A percentile compares a stretch with the other conserved stretches of the same genome.
phyloP scores from a whole-genome alignment of 2,329 filamentous ascomycete genomes.

The Fusarium ambrosium region DNA sequence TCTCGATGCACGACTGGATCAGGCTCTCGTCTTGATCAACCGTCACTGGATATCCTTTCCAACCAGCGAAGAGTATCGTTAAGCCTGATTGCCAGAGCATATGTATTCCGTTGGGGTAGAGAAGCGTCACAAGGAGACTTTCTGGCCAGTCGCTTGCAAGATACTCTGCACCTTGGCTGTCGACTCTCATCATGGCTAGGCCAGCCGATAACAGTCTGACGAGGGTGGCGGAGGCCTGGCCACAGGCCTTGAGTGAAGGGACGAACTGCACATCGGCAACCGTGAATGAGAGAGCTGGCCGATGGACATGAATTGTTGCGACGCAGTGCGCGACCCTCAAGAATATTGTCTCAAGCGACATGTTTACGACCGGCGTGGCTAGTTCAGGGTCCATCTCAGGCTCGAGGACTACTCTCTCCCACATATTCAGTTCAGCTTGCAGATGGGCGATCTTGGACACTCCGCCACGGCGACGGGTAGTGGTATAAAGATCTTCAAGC shows the following conservation, averaged over 20 bases:
- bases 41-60: conserved; percentile 36
- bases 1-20: conserved; percentile 29
- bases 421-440: conserved; percentile 44
- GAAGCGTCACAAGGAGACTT: conserved; percentile 16
- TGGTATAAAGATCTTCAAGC: conserved; percentile 45
- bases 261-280: conserved; percentile 38
- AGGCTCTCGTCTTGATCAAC: conserved; percentile 28
- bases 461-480: conserved; percentile 43
- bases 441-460: conserved; percentile 41
- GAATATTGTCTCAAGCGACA: conserved; percentile 19
- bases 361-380: not conserved
- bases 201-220: conserved; percentile 4
- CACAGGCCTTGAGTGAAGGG: conserved; percentile 33
- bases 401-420: conserved; percentile 30
- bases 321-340: conserved; percentile 34
- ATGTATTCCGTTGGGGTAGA: conserved; percentile 44
- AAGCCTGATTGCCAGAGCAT: conserved; percentile 47
- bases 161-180: not conserved
- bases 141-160: not conserved
- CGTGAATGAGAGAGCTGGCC: conserved; percentile 44
- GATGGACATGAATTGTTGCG: conserved; percentile 43
- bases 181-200: not conserved
- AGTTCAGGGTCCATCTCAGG: conserved; percentile 17
- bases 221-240: conserved; percentile 16
- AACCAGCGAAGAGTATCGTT: conserved; percentile 40